Percentiles rank a stretch among this genome's conserved stretches.
These are phyloP conservation scores for Thalia dealbata DNA, from an alignment of 176 grass and related monocot species.

Conservation along the genomic window DNA sequence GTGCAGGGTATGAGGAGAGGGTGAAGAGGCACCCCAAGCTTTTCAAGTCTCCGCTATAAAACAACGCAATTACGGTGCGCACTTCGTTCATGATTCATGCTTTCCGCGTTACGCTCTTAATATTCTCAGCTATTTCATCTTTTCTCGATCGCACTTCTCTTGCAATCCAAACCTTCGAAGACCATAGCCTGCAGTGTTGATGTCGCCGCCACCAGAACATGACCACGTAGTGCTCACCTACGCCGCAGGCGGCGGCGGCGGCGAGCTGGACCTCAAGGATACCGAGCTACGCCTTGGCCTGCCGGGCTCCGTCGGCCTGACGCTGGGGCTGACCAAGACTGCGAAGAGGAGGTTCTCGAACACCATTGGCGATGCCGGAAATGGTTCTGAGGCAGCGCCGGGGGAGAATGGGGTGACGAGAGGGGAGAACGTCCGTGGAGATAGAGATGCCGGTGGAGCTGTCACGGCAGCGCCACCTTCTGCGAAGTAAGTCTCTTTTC, in stretches of 20 bases:
- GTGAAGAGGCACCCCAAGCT: no score
- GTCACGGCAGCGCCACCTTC: background rate
- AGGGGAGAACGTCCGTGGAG: slow-evolving; percentile 3
- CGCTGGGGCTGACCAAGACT: slow-evolving; percentile 36
- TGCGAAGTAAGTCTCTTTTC: slow-evolving; percentile 17
- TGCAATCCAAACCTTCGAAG: background rate
- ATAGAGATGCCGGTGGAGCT: background rate
- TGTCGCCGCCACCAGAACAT: background rate
- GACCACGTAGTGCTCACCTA: background rate
- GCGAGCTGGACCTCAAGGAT: slow-evolving; percentile 22
- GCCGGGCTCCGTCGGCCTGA: slow-evolving; percentile 34
- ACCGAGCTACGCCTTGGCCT: slow-evolving; percentile 66
- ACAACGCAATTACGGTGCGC: background rate
- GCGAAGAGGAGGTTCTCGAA: slow-evolving; percentile 70
- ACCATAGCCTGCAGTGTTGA: background rate
- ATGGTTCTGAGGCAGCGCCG: slow-evolving; percentile 14
- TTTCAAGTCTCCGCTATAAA: background rate
- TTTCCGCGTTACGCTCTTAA: no score
- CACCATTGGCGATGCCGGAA: slow-evolving; percentile 24
- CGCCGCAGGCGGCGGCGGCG: background rate
- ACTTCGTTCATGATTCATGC: no score
- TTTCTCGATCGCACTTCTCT: no score
- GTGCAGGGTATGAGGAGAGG: background rate
- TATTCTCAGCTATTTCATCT: background rate
- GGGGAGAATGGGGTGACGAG: slow-evolving; percentile 18